Conservation (phyloP, 371 early-diverging fungal genomes). For the Rhizopus sp. region DNA sequence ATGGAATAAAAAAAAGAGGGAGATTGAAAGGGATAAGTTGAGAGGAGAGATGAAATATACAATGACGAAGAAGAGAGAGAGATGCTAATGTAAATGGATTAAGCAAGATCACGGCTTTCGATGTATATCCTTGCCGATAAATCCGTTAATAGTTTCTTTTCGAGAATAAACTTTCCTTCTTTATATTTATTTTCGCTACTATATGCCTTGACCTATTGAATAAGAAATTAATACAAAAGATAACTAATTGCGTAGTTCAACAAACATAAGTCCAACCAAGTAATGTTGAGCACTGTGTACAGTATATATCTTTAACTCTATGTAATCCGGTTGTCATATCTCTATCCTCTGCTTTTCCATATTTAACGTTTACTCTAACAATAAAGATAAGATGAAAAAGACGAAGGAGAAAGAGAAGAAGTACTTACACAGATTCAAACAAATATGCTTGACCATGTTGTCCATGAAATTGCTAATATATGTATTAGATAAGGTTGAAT, state of each 20-base stretch:
- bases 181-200: slow-evolving; percentile 69
- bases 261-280: slow-evolving; percentile 79
- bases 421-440: slow-evolving; percentile 61
- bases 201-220: slow-evolving; percentile 57
- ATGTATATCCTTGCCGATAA: neutral
- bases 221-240: neutral
- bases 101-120: too few species aligned
- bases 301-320: slow-evolving; percentile 67
- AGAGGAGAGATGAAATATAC: too few species aligned
- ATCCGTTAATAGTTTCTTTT: slow-evolving; percentile 28
- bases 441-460: slow-evolving; percentile 69
- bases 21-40: too few species aligned
- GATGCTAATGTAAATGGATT: too few species aligned
- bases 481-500: slow-evolving; percentile 1
- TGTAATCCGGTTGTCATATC: slow-evolving; percentile 76
- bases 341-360: slow-evolving; percentile 59
- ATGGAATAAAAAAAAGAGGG: too few species aligned
- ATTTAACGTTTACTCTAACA: slow-evolving; percentile 63
- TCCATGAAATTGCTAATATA: slow-evolving; percentile 62
- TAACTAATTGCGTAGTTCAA: neutral
- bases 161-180: slow-evolving; percentile 75
- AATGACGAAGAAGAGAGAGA: too few species aligned
- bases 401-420: neutral
- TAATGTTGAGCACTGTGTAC: slow-evolving; percentile 58
- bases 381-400: neutral